A percentile compares a stretch with the other conserved stretches of the same genome.
Conservation (phyloP, 1,284 basidiomycete genomes). For the Peniophora sp. region DNA sequence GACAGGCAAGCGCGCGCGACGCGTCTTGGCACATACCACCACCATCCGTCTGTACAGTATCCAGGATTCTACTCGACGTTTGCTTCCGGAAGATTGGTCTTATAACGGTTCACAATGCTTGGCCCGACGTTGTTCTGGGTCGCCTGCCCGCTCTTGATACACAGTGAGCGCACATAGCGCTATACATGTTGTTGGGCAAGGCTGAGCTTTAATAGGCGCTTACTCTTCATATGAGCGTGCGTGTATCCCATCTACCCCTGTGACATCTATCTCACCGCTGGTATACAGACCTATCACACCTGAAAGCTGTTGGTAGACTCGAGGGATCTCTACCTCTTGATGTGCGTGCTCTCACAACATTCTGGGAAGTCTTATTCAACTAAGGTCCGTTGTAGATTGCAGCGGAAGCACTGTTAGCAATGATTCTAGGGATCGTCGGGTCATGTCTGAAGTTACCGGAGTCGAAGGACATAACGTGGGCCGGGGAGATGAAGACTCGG, state of each 20-base stretch:
- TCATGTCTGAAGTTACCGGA: slow-evolving; percentile 61
- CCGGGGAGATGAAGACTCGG: slow-evolving; percentile 84
- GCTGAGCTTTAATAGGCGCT: slow-evolving; percentile 27
- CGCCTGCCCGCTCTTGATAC: background rate
- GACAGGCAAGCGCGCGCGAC: too few relatives aligned
- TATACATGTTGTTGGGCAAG: slow-evolving; percentile 1
- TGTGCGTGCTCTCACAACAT: slow-evolving; percentile 29
- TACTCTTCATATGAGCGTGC: slow-evolving; percentile 60
- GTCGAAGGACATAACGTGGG: slow-evolving; percentile 78
- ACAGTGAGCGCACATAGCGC: background rate
- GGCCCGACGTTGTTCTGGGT: background rate
- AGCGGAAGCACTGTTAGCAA: slow-evolving; percentile 55
- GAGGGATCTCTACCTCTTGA: slow-evolving; percentile 57
- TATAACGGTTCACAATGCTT: background rate
- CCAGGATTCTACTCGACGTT: too few relatives aligned
- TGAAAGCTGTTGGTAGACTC: slow-evolving; percentile 66
- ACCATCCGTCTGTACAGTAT: too few relatives aligned
- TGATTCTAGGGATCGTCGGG: slow-evolving; percentile 65
- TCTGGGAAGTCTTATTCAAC: background rate
- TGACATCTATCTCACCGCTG: slow-evolving; percentile 4
- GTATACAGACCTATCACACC: slow-evolving; percentile 54
- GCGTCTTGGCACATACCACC: too few relatives aligned
- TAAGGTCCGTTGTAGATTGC: slow-evolving; percentile 45
- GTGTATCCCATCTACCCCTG: slow-evolving; percentile 13
- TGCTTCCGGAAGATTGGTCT: background rate